A percentile compares a stretch with the other conserved stretches of the same genome.
Conservation (phyloP, 176 grass and related monocot species). For the Carex myosuroides region DNA sequence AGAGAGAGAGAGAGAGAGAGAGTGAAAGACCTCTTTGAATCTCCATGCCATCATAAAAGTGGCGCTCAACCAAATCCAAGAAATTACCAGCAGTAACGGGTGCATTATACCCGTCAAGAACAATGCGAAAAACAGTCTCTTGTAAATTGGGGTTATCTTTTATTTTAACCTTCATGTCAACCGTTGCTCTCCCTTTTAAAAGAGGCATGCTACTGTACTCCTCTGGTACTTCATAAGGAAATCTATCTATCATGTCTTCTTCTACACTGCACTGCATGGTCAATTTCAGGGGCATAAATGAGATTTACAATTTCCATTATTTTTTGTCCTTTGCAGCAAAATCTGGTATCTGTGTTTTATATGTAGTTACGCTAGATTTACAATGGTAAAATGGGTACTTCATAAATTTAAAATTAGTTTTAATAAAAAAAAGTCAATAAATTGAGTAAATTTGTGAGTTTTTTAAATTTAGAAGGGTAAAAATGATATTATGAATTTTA, state of each 20-base stretch:
- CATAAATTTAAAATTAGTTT: too few relatives aligned
- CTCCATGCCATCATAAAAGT: constrained; percentile 98
- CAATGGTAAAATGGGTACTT: too few relatives aligned
- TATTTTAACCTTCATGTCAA: constrained; percentile 99
- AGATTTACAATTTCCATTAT: constrained; percentile 42
- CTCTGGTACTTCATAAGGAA: constrained; percentile 84
- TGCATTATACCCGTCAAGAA: constrained; percentile 93
- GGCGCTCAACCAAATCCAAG: constrained; percentile 82
- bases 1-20: neutral
- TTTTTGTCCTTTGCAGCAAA: neutral
- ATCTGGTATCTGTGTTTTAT: neutral
- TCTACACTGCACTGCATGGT: constrained; percentile 99
- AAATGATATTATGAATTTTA: too few relatives aligned
- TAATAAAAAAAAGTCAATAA: too few relatives aligned
- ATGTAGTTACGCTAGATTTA: neutral
- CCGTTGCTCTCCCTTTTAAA: constrained; percentile 84
- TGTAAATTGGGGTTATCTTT: constrained; percentile 90
- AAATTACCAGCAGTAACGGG: constrained; percentile 93
- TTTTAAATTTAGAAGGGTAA: too few relatives aligned
- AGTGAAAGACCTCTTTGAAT: constrained; percentile 70
- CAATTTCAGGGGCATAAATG: constrained; percentile 90
- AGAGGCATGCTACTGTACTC: constrained; percentile 88
- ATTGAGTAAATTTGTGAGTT: too few relatives aligned
- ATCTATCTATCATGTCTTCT: constrained; percentile 99
- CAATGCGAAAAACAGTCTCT: constrained; percentile 84